phyloP scores from a whole-genome alignment of 768 basidiomycete species.

The Boletus huronensis region DNA sequence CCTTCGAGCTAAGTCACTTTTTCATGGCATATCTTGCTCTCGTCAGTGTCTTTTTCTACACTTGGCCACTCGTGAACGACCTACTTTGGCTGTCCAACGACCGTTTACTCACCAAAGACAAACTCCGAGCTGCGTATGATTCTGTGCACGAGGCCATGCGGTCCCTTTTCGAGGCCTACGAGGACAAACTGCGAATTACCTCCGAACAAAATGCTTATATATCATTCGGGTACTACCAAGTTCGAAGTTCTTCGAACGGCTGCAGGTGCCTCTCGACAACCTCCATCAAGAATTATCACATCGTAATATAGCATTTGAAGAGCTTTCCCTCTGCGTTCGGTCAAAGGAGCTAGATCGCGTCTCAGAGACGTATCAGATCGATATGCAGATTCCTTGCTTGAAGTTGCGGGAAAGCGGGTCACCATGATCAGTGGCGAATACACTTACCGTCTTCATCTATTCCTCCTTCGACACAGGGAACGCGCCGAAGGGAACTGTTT shows the following conservation, averaged over 20 bases:
- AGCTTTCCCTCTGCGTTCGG: not conserved
- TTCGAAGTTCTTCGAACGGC: constrained; percentile 9
- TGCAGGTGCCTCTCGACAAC: constrained; percentile 14
- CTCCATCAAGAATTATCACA: not conserved
- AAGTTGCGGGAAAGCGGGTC: constrained; percentile 27
- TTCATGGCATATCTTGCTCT: not conserved
- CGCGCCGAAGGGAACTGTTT: constrained; percentile 18
- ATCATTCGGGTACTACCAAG: not conserved
- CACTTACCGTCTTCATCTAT: constrained; percentile 24
- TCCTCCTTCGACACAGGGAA: constrained; percentile 21
- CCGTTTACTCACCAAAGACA: constrained; percentile 11
- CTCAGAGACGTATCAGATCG: not conserved
- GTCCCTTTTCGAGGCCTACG: constrained; percentile 3
- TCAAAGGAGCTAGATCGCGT: not conserved
- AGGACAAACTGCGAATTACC: not conserved
- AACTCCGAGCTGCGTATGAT: constrained; percentile 8
- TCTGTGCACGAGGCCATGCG: constrained; percentile 8
- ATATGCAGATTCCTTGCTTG: constrained; percentile 20
- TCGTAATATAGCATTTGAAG: not conserved
- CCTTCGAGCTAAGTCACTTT: too few species aligned
- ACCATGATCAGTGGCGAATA: constrained; percentile 29
- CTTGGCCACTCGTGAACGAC: not conserved
- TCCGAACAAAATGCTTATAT: not conserved
- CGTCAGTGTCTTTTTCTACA: not conserved
- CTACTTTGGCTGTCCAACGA: not conserved